Conservation (phyloP, 352 stramenopile species). For the Globisporangium megalacanthum region DNA sequence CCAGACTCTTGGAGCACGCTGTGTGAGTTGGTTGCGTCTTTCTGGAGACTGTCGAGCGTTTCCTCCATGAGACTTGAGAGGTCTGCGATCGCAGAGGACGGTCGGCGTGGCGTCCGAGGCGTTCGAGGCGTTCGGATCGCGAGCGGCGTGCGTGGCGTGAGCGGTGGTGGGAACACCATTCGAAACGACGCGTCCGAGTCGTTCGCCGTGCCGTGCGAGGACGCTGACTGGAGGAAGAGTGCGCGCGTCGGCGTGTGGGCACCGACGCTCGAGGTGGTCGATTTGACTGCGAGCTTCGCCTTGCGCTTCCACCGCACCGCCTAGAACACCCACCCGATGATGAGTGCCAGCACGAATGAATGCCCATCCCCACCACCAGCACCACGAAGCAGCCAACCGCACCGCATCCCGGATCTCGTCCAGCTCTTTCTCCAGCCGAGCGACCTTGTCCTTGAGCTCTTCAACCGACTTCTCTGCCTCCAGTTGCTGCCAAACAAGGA, state of each 20-base stretch:
- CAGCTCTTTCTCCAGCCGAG: conserved; percentile 62
- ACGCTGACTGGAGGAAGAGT: conserved; percentile 43
- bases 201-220: conserved; percentile 52
- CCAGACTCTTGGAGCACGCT: conserved; percentile 3
- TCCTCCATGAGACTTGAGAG: conserved; percentile 78
- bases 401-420: conserved; percentile 55
- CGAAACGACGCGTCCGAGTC: conserved; percentile 55
- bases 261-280: conserved; percentile 15
- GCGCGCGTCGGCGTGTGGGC: conserved; percentile 26
- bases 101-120: conserved; percentile 21
- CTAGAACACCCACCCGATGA: conserved; percentile 5
- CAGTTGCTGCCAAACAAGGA: conserved; percentile 20
- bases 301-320: conserved; percentile 67
- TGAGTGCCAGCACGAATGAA: not conserved
- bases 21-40: conserved; percentile 22
- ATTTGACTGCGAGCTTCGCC: conserved; percentile 48
- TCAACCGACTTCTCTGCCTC: conserved; percentile 33
- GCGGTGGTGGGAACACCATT: conserved; percentile 36
- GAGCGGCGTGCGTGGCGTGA: conserved; percentile 12
- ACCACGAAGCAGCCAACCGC: not conserved
- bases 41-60: conserved; percentile 57
- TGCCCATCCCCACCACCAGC: too few relatives aligned
- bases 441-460: conserved; percentile 48
- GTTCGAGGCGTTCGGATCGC: conserved; percentile 4
- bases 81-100: conserved; percentile 67